Conservation (phyloP, 176 grass and related monocot genomes). For the Puccinellia tenuiflora region DNA sequence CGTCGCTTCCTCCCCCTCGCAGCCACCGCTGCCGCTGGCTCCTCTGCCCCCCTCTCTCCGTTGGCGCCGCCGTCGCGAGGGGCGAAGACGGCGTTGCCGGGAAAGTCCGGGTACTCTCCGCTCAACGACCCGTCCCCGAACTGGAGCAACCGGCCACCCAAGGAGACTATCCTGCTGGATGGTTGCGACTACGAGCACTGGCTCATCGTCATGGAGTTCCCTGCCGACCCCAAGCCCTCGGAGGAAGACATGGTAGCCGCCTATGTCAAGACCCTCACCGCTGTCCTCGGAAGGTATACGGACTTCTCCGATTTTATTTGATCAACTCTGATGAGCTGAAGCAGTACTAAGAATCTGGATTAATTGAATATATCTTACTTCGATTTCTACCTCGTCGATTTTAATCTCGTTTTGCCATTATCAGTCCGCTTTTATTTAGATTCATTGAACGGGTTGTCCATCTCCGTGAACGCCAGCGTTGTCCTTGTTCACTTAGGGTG, state of each 20-base stretch:
- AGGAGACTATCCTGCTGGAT: conserved; percentile 92
- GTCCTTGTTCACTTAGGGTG: neutral
- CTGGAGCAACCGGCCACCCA: conserved; percentile 92
- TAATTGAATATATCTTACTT: too few relatives aligned
- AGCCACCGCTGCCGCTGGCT: conserved; percentile 11
- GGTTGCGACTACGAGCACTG: conserved; percentile 98
- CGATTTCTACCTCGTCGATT: too few relatives aligned
- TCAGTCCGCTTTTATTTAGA: neutral
- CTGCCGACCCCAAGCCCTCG: conserved; percentile 47
- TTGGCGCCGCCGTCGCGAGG: conserved; percentile 24
- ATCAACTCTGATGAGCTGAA: neutral
- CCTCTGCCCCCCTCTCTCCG: conserved; percentile 8
- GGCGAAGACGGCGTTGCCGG: conserved; percentile 44
- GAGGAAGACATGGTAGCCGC: conserved; percentile 83
- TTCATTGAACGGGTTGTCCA: neutral
- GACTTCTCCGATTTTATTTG: neutral
- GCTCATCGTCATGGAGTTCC: conserved; percentile 94
- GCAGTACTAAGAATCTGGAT: neutral
- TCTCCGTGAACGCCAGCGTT: neutral
- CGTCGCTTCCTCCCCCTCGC: conserved; percentile 17
- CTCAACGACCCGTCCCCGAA: conserved; percentile 85
- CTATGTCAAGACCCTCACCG: conserved; percentile 72
- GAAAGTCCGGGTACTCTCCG: conserved; percentile 56
- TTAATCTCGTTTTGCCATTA: neutral
- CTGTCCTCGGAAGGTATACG: conserved; percentile 68